Evolutionary conservation across 2,329 filamentous ascomycete genomes (phyloP), one percentile per base, ranked within the genome.

Genomic region (Cercospora beticola): DNA sequence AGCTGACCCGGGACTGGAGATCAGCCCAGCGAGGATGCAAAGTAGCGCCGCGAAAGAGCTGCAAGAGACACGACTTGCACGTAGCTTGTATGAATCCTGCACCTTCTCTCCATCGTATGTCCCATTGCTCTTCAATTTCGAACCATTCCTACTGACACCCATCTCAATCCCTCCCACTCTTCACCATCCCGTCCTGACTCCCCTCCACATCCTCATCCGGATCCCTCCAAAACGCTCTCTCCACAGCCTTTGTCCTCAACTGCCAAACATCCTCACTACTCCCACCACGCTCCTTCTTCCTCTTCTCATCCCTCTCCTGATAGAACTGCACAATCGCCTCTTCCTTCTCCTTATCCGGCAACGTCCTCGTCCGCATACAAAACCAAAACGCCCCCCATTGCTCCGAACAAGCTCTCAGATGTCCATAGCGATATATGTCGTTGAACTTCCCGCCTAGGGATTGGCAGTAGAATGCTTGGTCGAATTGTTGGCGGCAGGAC

Each of bases 381-480:
- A 97, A 94, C 92, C 94, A 97, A 81, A 97, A 98, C 80, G 97
- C 92, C 70, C 90, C 87, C 93, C 94, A 97, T 71, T 93, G 89
- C 73, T 96, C 91, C 70, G 85, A 88, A 84, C 95, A 99, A 3
- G 87, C 86, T 56, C 90, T 88, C 76, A 97, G 83, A 52, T 85
- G 83, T 70, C 95, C 95, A 78, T 93, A 90, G 46, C 95, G 91
- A 84, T 98, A 99, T 43, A 98, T 87, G 76, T 93, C 89, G 76
- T 92, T 93, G 85, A 94, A 97, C 79, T 98, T 94, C 0, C 94
- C 93, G 64, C 93, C 94, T 8, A 97, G 85, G 0, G 91, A 93
- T 78, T 95, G 92, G 86, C 95, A 99, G 84, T 94, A 92, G 86
- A 94, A 97, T 68, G 94, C 94, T 71, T 89, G 86, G 83, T 99